A percentile compares a stretch with the other conserved stretches of the same genome.
These are phyloP conservation scores for Scheffersomyces segobiensis DNA, from an alignment of 1,139 yeast genomes.

Conservation along the genomic window DNA sequence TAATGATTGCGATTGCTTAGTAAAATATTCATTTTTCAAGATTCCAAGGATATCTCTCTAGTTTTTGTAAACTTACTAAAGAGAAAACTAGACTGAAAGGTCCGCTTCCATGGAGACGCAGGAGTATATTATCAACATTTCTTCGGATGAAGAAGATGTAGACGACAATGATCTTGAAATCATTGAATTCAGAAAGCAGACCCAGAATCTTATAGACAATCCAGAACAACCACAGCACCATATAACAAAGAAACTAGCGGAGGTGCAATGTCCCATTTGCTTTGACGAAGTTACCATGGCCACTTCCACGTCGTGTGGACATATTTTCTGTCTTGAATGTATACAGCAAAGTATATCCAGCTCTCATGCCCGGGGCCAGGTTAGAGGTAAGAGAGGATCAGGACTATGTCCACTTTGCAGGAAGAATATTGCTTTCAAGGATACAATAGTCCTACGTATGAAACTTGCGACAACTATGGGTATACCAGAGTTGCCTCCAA, in stretches of 20 bases:
- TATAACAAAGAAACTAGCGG: slow-evolving; percentile 33
- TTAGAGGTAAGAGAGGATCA: slow-evolving; percentile 32
- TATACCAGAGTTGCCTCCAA: slow-evolving; percentile 15
- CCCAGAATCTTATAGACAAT: slow-evolving; percentile 34
- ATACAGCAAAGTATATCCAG: slow-evolving; percentile 43
- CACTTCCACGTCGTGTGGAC: slow-evolving; percentile 48
- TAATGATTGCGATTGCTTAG: background rate
- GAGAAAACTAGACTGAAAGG: background rate
- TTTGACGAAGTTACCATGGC: slow-evolving; percentile 44
- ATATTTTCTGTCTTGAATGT: slow-evolving; percentile 47
- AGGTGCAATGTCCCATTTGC: slow-evolving; percentile 48
- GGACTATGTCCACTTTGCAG: slow-evolving; percentile 51
- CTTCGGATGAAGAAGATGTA: slow-evolving; percentile 29
- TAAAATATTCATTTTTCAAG: background rate
- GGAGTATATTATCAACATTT: slow-evolving; percentile 22
- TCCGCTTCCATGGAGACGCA: slow-evolving; percentile 2
- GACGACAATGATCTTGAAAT: slow-evolving; percentile 41
- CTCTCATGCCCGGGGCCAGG: slow-evolving; percentile 47
- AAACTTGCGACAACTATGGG: slow-evolving; percentile 19
- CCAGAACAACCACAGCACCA: slow-evolving; percentile 22
- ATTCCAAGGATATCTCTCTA: background rate
- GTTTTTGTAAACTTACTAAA: background rate
- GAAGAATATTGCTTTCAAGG: slow-evolving; percentile 40
- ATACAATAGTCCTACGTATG: slow-evolving; percentile 37
- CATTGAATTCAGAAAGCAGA: slow-evolving; percentile 38